Evolutionary conservation across 2,329 filamentous ascomycete species (phyloP), one percentile per base, ranked within the genome.

Genomic region (Fusarium solani-melongenae): DNA sequence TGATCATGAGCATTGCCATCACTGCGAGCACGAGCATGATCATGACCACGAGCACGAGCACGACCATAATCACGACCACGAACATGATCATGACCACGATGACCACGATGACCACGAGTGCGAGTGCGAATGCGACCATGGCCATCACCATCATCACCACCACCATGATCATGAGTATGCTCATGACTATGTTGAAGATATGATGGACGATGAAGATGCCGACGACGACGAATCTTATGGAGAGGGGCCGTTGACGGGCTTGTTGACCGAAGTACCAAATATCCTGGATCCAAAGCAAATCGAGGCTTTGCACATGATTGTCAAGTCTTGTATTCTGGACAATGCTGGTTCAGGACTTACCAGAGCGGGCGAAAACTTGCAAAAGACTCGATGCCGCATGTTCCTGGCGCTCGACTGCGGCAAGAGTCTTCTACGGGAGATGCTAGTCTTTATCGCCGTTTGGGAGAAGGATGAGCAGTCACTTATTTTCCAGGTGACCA

Each of bases 391-490:
- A 24, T 98, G 95, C 78, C 93, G 97, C 79, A 93, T 98, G 79
- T 90, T 98, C 58, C 86, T 98, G 46, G 95, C 95, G 0, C 90
- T 97, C 69, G 95, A 98, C 79, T 97, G 94, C 71, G 96, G 96
- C 4, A 92, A 95, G 75, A 98, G 97, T 79, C 86, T 98, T 5
- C 86, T 98, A 2, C 89, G 96, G 64, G 96, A 98, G 81, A 90
- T 98, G 78, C 87, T 98, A 49, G 97, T 98, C 67, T 98, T 98
- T 81, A 97, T 98, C 71, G 96, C 96, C 6, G 95, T 97, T 10
- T 98, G 96, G 96, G 96, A 98, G 79, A 92, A 98, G 77, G 93
- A 94, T 44, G 95, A 98, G 81, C 92, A 96, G 69, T 95, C 97
- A 70, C 90, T 98, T 39, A 98, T 98, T 79, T 98, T 98, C 86